phyloP scores from a whole-genome alignment of 257 asterid genomes.

The Nicotiana knightiana region DNA sequence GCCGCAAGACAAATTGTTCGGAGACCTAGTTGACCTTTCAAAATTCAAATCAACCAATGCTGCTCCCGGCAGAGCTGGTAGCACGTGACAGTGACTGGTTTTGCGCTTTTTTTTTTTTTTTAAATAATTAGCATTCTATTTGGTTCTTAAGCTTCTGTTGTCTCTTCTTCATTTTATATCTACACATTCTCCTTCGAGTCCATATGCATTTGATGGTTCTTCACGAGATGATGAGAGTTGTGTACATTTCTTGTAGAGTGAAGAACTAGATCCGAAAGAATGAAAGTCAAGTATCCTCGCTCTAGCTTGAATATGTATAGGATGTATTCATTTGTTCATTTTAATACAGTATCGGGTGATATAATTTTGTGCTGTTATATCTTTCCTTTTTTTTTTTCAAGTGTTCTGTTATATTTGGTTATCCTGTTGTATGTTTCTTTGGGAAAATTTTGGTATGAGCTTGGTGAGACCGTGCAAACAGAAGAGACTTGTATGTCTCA shows the following conservation, averaged over 20 bases:
- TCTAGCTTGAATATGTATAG: neutral
- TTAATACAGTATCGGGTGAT: neutral
- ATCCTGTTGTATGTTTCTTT: neutral
- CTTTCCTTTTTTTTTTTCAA: no score
- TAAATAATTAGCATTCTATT: neutral
- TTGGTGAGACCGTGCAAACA: neutral
- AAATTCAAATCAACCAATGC: slow-evolving; percentile 49
- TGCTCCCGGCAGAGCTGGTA: slow-evolving; percentile 35
- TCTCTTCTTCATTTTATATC: slow-evolving; percentile 7
- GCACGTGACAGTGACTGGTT: slow-evolving; percentile 28
- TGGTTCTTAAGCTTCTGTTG: neutral
- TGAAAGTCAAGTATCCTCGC: neutral
- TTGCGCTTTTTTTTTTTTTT: neutral
- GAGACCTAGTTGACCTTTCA: slow-evolving; percentile 68
- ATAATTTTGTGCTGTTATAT: neutral
- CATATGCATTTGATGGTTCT: slow-evolving; percentile 14
- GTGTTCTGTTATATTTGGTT: neutral
- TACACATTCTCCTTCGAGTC: slow-evolving; percentile 12
- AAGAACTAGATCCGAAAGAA: slow-evolving; percentile 4
- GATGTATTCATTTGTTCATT: neutral
- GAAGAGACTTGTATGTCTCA: neutral
- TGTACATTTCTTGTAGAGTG: slow-evolving; percentile 29
- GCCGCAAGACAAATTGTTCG: slow-evolving; percentile 75
- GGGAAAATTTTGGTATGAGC: neutral
- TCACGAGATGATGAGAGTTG: slow-evolving; percentile 7